These are phyloP conservation scores for Aureobasidium sp. DNA, from an alignment of 2,329 filamentous ascomycete genomes.

Conservation along the genomic window DNA sequence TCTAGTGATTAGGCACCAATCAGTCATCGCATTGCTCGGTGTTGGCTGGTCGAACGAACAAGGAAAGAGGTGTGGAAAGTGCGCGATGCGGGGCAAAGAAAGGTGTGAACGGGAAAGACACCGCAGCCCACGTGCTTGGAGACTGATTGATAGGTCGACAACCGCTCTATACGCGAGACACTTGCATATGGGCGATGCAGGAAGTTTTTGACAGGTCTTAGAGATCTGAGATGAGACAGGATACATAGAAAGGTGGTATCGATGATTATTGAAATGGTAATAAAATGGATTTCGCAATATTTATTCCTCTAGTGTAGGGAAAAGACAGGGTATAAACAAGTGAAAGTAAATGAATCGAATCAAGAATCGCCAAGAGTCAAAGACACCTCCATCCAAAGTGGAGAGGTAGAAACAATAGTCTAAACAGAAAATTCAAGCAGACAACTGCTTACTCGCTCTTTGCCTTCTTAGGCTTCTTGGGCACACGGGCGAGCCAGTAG, in stretches of 20 bases:
- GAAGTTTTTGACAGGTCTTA: neutral
- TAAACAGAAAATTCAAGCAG: neutral
- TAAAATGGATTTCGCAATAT: neutral
- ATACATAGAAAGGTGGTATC: neutral
- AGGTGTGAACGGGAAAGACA: neutral
- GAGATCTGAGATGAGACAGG: neutral
- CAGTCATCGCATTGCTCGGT: neutral
- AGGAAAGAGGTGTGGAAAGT: neutral
- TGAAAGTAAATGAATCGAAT: neutral
- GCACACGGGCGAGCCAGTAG: slow-evolving; percentile 49
- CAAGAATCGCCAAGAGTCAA: slow-evolving; percentile 6
- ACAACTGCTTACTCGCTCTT: neutral
- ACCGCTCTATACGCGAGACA: neutral
- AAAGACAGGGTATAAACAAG: slow-evolving; percentile 8
- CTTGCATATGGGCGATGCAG: neutral
- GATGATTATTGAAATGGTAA: neutral
- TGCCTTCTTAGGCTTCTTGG: slow-evolving; percentile 27
- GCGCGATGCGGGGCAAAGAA: neutral
- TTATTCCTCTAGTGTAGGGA: neutral
- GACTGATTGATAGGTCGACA: neutral
- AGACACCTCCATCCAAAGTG: neutral
- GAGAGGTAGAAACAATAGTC: neutral
- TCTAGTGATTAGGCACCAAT: neutral
- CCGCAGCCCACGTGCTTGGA: neutral
- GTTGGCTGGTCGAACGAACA: neutral